These are phyloP conservation scores for Cadophora luteo-olivacea DNA, from an alignment of 2,329 filamentous ascomycete species.

Conservation along the genomic window DNA sequence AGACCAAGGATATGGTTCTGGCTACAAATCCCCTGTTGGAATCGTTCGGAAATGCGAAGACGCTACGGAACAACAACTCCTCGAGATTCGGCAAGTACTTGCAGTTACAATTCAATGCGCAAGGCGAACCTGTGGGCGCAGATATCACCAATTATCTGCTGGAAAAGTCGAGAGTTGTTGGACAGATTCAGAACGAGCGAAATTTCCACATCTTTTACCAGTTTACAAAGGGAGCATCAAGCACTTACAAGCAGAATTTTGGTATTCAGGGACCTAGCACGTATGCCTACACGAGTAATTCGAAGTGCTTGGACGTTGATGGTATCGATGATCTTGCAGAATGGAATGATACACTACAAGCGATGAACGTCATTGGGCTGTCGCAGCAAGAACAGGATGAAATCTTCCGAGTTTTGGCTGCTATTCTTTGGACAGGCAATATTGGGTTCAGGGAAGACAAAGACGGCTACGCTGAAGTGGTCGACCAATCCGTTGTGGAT, in stretches of 20 bases:
- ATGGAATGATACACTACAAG: constrained; percentile 87
- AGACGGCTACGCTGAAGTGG: constrained; percentile 83
- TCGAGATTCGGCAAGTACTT: constrained; percentile 98
- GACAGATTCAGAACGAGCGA: constrained; percentile 92
- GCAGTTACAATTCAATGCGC: constrained; percentile 92
- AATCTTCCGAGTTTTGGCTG: constrained; percentile 93
- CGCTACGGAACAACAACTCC: constrained; percentile 97
- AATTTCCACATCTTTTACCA: constrained; percentile 99
- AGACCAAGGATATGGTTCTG: constrained; percentile 99
- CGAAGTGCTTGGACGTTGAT: constrained; percentile 92
- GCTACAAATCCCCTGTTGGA: constrained; percentile 97
- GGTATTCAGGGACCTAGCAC: constrained; percentile 91
- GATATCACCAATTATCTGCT: constrained; percentile 98
- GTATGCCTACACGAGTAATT: constrained; percentile 91
- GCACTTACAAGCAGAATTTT: constrained; percentile 84
- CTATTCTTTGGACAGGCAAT: constrained; percentile 94
- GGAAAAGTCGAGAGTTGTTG: constrained; percentile 93
- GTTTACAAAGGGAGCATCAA: constrained; percentile 93
- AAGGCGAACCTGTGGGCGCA: constrained; percentile 91
- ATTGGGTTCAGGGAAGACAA: constrained; percentile 91
- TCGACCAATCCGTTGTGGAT: constrained; percentile 89
- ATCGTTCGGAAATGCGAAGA: constrained; percentile 98
- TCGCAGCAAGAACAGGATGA: constrained; percentile 89
- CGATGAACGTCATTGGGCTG: constrained; percentile 94
- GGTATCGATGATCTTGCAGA: constrained; percentile 93